Evolutionary conservation across 2,329 filamentous ascomycete species (phyloP).

Genomic region (Cyphellophora attinorum): DNA sequence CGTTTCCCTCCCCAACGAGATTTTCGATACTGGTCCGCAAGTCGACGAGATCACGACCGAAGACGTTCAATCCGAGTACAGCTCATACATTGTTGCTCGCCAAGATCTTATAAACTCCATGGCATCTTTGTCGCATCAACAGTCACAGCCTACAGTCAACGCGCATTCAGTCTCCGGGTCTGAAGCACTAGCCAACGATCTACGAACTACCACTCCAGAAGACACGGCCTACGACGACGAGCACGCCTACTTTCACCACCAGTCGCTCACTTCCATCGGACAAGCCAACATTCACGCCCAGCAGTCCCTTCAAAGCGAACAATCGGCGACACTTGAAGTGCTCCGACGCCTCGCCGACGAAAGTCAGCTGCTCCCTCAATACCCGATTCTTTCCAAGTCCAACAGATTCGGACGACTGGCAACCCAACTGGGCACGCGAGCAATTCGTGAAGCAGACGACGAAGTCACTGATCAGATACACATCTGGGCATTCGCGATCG

Average conservation of each 20-base stretch:
- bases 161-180: not conserved
- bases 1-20: not conserved
- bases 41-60: conserved; percentile 1
- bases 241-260: not conserved
- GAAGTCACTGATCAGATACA: conserved; percentile 8
- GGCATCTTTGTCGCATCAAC: not conserved
- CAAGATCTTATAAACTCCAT: conserved; percentile 6
- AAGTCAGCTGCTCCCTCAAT: conserved; percentile 17
- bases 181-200: not conserved
- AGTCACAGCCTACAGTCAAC: not conserved
- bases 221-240: not conserved
- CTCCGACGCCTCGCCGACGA: conserved; percentile 17
- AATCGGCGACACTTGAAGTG: conserved; percentile 5
- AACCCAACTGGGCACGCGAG: conserved; percentile 5
- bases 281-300: conserved; percentile 5
- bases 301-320: conserved; percentile 8
- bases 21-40: not conserved
- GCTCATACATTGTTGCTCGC: conserved; percentile 12
- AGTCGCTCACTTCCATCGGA: conserved; percentile 2
- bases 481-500: conserved; percentile 17
- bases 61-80: conserved; percentile 10
- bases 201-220: not conserved
- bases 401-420: conserved; percentile 8
- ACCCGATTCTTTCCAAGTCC: conserved; percentile 9
- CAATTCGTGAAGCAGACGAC: conserved; percentile 3